phyloP scores from a whole-genome alignment of 257 asterid genomes.

The Rehmannia glutinosa region DNA sequence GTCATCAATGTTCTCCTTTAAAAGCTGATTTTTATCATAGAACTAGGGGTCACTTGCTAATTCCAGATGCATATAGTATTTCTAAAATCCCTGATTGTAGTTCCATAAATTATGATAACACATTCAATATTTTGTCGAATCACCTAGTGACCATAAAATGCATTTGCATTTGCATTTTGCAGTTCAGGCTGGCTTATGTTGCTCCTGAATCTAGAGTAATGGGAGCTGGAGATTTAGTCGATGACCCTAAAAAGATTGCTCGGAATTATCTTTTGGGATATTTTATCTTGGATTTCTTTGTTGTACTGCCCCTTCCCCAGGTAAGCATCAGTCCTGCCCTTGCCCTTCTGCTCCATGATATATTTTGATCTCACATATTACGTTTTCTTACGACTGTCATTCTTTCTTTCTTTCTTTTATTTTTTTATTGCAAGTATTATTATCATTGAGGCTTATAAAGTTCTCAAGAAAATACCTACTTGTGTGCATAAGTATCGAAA shows the following conservation, averaged over 20 bases:
- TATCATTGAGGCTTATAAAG: too few species aligned
- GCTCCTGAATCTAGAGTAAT: constrained; percentile 81
- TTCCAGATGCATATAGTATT: too few species aligned
- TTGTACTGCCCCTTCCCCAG: constrained; percentile 82
- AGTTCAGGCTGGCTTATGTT: constrained; percentile 87
- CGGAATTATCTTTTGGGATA: constrained; percentile 52
- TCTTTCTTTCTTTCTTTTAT: neutral
- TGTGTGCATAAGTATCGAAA: too few species aligned
- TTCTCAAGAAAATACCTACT: too few species aligned
- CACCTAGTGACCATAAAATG: neutral
- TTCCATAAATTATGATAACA: neutral
- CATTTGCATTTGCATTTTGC: too few species aligned
- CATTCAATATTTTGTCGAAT: too few species aligned
- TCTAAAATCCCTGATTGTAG: neutral
- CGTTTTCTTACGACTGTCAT: neutral
- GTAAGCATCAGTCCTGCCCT: constrained; percentile 26
- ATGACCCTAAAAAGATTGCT: constrained; percentile 72
- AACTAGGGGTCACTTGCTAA: too few species aligned
- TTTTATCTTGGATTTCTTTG: constrained; percentile 59
- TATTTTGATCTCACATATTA: neutral
- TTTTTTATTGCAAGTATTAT: too few species aligned
- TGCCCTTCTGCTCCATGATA: neutral
- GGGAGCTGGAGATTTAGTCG: constrained; percentile 85
- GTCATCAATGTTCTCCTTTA: too few species aligned
- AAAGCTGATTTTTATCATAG: too few species aligned